Conservation (phyloP, 2,329 filamentous ascomycete species). For the Clonostachys rhizophaga region DNA sequence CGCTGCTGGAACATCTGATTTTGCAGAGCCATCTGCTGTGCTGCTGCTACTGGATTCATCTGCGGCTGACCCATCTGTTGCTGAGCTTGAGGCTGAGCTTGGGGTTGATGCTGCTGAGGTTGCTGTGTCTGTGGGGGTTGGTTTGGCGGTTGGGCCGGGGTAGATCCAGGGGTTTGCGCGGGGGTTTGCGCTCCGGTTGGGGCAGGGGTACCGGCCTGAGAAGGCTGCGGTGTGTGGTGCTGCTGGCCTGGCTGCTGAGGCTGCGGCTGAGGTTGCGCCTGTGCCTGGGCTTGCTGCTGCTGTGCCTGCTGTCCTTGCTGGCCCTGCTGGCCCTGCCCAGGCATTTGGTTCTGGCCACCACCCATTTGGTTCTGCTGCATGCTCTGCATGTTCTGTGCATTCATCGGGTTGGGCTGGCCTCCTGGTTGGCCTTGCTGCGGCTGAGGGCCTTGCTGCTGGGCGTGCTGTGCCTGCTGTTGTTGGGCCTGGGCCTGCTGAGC, state of each 20-base stretch:
- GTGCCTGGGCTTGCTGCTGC: slow-evolving; percentile 24
- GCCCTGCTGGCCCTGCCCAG: slow-evolving; percentile 17
- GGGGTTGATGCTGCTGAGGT: slow-evolving; percentile 23
- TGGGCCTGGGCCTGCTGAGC: slow-evolving; percentile 18
- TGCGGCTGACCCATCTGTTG: slow-evolving; percentile 17
- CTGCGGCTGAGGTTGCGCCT: slow-evolving; percentile 26
- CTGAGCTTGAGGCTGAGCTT: slow-evolving; percentile 18
- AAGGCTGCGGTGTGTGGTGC: slow-evolving; percentile 39
- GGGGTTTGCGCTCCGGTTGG: slow-evolving; percentile 39
- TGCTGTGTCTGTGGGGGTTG: slow-evolving; percentile 23
- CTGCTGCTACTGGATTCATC: slow-evolving; percentile 17
- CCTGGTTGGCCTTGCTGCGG: slow-evolving; percentile 19
- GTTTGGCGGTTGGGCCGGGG: slow-evolving; percentile 27
- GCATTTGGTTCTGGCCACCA: slow-evolving; percentile 19
- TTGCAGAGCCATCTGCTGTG: slow-evolving; percentile 27
- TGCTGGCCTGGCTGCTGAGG: slow-evolving; percentile 31
- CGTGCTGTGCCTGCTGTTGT: slow-evolving; percentile 18
- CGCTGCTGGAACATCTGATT: slow-evolving; percentile 34
- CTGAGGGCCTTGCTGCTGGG: slow-evolving; percentile 19
- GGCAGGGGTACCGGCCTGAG: slow-evolving; percentile 33
- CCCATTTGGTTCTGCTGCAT: slow-evolving; percentile 36
- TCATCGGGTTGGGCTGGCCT: slow-evolving; percentile 41
- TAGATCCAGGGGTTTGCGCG: slow-evolving; percentile 37
- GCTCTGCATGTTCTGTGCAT: slow-evolving; percentile 36
- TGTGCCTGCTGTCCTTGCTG: slow-evolving; percentile 19